Conservation (phyloP, 345 rosid genomes). For the Murraya koenigii region DNA sequence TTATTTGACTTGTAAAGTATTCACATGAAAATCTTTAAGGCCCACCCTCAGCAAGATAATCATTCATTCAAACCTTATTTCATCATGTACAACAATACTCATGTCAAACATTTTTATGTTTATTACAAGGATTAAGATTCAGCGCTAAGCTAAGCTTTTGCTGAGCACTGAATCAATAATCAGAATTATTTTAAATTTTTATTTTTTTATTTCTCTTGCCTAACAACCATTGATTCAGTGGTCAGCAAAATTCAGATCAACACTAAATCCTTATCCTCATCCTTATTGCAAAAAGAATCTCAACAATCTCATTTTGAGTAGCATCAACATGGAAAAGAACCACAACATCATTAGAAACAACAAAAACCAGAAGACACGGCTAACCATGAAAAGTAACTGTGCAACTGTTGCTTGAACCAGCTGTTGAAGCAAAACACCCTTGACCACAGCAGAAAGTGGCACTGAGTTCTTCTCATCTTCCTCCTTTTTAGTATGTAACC, state of each 20-base stretch:
- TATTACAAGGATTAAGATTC: not conserved
- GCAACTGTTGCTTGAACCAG: slow-evolving; percentile 63
- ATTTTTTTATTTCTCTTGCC: too few species aligned
- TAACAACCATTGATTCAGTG: too few species aligned
- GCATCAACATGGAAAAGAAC: not conserved
- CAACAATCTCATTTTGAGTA: not conserved
- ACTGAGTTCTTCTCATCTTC: slow-evolving; percentile 65
- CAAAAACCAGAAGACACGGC: not conserved
- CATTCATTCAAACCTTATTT: not conserved
- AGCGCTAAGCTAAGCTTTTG: too few species aligned
- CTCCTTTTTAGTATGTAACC: slow-evolving; percentile 60
- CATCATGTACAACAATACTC: not conserved
- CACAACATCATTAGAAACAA: not conserved
- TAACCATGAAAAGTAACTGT: slow-evolving; percentile 56
- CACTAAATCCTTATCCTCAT: too few species aligned
- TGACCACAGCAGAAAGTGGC: slow-evolving; percentile 42
- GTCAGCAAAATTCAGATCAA: too few species aligned
- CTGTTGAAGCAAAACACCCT: slow-evolving; percentile 74
- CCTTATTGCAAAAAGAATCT: not conserved
- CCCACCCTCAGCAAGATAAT: not conserved
- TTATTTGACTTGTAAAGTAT: too few species aligned
- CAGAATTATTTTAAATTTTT: too few species aligned
- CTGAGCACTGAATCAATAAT: too few species aligned
- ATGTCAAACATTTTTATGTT: not conserved
- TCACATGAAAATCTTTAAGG: too few species aligned